phyloP scores from a whole-genome alignment of 108 stramenopile species.

The Cyclotella atomus region DNA sequence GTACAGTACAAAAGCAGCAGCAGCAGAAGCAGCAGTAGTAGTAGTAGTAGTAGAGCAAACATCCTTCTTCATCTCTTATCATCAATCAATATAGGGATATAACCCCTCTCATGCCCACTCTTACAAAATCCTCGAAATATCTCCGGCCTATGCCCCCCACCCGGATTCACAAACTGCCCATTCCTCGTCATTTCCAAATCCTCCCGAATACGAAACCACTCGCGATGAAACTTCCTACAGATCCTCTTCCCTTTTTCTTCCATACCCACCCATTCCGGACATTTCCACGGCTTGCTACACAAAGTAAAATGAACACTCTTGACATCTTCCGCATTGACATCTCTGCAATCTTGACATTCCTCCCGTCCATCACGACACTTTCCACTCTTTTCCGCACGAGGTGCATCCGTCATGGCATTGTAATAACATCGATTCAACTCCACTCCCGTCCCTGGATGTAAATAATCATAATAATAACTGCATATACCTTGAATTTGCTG shows the following conservation, averaged over 20 bases:
- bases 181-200: conserved; percentile 36
- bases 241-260: neutral
- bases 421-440: conserved; percentile 89
- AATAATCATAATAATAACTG: conserved; percentile 81
- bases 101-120: conserved; percentile 28
- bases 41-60: too few species aligned
- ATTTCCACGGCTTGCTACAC: conserved; percentile 73
- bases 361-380: conserved; percentile 53
- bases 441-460: conserved; percentile 51
- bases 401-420: conserved; percentile 93
- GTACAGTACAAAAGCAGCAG: neutral
- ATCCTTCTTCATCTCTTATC: too few species aligned
- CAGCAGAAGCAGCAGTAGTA: too few species aligned
- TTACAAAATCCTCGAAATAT: conserved; percentile 55
- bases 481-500: conserved; percentile 76
- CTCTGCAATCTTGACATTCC: conserved; percentile 77
- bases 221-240: conserved; percentile 43
- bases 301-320: conserved; percentile 65
- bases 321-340: conserved; percentile 37
- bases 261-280: conserved; percentile 22
- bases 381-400: conserved; percentile 45
- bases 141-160: conserved; percentile 35
- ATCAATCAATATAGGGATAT: conserved; percentile 52
- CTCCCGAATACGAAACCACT: conserved; percentile 52
- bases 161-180: conserved; percentile 12